Percentiles rank a stretch among this genome's conserved stretches.
Evolutionary conservation across 2,329 filamentous ascomycete species (phyloP).

Genomic region (Stagonosporopsis tanaceti): DNA sequence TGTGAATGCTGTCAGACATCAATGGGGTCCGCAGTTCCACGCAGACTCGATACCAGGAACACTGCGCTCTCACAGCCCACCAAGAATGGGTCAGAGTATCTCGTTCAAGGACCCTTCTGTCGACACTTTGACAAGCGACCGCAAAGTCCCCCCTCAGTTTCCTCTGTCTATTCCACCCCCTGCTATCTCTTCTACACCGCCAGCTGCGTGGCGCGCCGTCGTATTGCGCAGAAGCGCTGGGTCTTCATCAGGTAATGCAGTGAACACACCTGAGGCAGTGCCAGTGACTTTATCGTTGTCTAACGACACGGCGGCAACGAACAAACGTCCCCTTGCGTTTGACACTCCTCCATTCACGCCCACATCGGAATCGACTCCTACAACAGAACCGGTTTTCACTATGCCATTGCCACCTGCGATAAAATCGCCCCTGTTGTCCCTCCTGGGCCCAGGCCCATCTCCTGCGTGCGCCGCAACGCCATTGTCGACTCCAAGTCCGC

Average conservation of each 20-base stretch:
- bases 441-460: neutral
- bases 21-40: constrained; percentile 36
- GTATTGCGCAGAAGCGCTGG: neutral
- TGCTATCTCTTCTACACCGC: constrained; percentile 4
- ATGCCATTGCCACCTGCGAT: neutral
- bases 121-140: neutral
- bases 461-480: no score
- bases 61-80: constrained; percentile 2
- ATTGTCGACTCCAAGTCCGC: neutral
- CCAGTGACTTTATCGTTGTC: constrained; percentile 9
- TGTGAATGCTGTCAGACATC: constrained; percentile 24
- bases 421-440: neutral
- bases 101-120: neutral
- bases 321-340: neutral
- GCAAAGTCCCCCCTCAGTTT: constrained; percentile 6
- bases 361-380: neutral
- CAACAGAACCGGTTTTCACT: neutral
- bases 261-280: neutral
- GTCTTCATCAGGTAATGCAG: neutral
- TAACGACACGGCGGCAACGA: neutral
- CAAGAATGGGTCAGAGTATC: neutral
- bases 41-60: neutral
- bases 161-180: constrained; percentile 15
- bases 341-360: neutral
- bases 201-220: constrained; percentile 15